Conservation (phyloP, 805 yeast genomes). For the Hanseniaspora thailandica region DNA sequence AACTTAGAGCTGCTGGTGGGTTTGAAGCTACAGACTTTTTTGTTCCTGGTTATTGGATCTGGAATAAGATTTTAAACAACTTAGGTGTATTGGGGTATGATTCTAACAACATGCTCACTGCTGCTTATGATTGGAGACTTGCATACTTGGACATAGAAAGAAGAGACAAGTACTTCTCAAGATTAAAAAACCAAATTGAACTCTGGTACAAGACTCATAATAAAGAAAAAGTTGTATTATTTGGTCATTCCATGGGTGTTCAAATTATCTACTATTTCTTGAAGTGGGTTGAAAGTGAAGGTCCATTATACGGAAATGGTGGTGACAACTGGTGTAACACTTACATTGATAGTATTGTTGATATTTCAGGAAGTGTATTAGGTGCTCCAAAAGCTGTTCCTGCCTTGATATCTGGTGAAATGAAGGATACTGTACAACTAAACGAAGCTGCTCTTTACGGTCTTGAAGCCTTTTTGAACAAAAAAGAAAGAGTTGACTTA, state of each 20-base stretch:
- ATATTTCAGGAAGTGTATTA: constrained; percentile 76
- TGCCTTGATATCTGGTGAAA: constrained; percentile 90
- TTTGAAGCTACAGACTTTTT: constrained; percentile 95
- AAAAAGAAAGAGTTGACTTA: constrained; percentile 80
- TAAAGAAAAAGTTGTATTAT: constrained; percentile 59
- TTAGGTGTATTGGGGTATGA: constrained; percentile 90
- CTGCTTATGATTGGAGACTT: constrained; percentile 93
- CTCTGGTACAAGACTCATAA: constrained; percentile 33
- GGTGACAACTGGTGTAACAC: constrained; percentile 81
- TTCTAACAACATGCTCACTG: constrained; percentile 79
- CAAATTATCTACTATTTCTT: constrained; percentile 79
- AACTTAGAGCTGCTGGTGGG: constrained; percentile 83
- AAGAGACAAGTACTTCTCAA: constrained; percentile 76
- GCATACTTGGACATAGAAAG: constrained; percentile 78
- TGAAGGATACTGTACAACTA: constrained; percentile 93
- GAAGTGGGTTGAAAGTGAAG: constrained; percentile 93
- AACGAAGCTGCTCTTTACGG: constrained; percentile 90
- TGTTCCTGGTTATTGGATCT: constrained; percentile 96
- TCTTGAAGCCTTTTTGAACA: constrained; percentile 81
- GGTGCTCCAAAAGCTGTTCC: constrained; percentile 94
- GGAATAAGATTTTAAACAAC: constrained; percentile 93
- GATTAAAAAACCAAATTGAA: constrained; percentile 65
- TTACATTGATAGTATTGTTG: constrained; percentile 67
- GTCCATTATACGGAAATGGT: constrained; percentile 76
- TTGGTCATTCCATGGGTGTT: constrained; percentile 95